Evolutionary conservation across 345 rosid genomes (phyloP).

Genomic region (Streptanthus diversifolius): DNA sequence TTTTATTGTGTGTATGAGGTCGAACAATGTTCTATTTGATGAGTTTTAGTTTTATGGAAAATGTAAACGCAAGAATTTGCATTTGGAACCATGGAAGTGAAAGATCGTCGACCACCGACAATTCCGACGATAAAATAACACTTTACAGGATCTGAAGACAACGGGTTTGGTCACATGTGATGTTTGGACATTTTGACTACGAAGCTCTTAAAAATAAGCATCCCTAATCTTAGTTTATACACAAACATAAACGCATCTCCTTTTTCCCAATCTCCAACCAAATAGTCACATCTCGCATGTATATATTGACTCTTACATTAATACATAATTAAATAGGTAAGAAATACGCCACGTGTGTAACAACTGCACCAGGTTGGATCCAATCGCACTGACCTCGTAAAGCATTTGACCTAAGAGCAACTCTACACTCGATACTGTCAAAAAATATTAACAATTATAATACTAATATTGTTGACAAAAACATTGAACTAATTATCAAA

Average conservation of each 20-base stretch:
- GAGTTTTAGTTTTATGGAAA: background rate
- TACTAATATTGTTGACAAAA: too few species aligned
- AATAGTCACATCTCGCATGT: conserved; percentile 24
- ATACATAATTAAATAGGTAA: background rate
- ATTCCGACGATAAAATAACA: background rate
- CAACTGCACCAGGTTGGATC: conserved; percentile 29
- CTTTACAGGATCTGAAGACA: background rate
- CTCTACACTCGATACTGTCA: too few species aligned
- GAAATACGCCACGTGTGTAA: conserved; percentile 14
- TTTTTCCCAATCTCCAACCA: conserved; percentile 18
- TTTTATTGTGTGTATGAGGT: too few species aligned
- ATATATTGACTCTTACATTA: background rate
- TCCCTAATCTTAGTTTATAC: conserved; percentile 1
- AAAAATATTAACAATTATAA: too few species aligned
- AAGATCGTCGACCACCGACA: conserved; percentile 29
- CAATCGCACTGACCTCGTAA: conserved; percentile 22
- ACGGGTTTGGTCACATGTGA: conserved; percentile 30
- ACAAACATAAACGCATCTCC: conserved; percentile 19
- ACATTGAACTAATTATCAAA: too few species aligned
- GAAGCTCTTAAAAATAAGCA: conserved; percentile 2
- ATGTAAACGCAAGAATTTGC: conserved; percentile 18
- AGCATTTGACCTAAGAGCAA: conserved; percentile 15
- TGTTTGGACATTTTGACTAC: conserved; percentile 25
- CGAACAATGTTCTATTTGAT: background rate
- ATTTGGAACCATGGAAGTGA: background rate